Conservation (phyloP, 768 basidiomycete species). For the Mycena olivaceomarginata region DNA sequence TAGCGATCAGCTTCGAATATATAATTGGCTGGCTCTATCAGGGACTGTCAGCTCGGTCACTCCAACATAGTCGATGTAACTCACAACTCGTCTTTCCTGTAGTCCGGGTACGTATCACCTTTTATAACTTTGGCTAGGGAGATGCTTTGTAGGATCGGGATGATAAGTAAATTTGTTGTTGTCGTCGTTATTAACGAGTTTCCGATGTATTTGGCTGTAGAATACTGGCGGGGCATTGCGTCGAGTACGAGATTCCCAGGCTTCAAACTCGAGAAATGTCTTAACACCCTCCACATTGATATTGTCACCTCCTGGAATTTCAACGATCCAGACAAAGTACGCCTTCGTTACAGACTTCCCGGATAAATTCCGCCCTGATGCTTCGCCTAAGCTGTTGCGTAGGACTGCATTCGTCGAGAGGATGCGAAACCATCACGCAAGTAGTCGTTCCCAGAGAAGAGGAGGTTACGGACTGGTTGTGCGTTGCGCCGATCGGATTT, state of each 20-base stretch:
- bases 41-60: too few relatives aligned
- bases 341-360: background rate
- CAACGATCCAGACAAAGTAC: background rate
- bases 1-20: too few relatives aligned
- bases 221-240: slow-evolving; percentile 2
- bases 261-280: background rate
- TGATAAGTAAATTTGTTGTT: slow-evolving; percentile 1
- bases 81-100: too few relatives aligned
- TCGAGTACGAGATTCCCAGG: slow-evolving; percentile 1
- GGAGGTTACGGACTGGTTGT: background rate
- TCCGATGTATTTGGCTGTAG: background rate
- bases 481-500: background rate
- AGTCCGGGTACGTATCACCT: too few relatives aligned
- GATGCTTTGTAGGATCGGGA: slow-evolving; percentile 1
- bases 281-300: background rate
- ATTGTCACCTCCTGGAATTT: slow-evolving; percentile 3
- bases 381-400: background rate
- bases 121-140: too few relatives aligned
- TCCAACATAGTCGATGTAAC: too few relatives aligned
- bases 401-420: background rate
- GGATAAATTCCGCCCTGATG: background rate
- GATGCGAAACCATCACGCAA: background rate
- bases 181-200: background rate
- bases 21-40: too few relatives aligned
- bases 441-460: background rate